Evolutionary conservation across 2,329 filamentous ascomycete species (phyloP), one percentile per base, ranked within the genome.

Genomic region (Cytospora mali): DNA sequence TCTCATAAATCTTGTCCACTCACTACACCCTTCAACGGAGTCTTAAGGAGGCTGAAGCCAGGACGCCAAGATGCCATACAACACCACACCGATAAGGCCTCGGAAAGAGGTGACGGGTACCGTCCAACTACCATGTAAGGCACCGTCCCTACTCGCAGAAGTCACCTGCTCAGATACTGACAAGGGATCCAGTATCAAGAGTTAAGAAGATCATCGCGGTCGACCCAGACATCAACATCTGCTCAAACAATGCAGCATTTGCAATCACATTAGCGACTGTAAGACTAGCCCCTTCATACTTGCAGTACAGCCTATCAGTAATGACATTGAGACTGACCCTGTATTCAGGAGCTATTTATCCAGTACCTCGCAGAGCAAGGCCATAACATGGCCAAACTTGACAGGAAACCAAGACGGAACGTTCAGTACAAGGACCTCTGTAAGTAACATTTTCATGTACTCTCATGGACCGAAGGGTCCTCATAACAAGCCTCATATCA

Each of bases 401-500:
- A 98, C 77, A 86, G 90, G 70, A 98, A 98, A 75, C 94, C 94
- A 6, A 85, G 95, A 62, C 88, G 93, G 65, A 97, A 96, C 72
- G 90, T 99, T 66, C 95, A 98, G 75, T 99, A 99, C 80, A 92
- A 92, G 73, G 95, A 99, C 76, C 84, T 99, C 49, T 89, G 91
- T 93, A 79, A 62, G 82, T 71, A n/a, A 33, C 11, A 18, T 28
- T 1, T 11, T 6, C 21, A 13, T 29, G 16, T 6, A 28, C n/a
- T 42, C n/a, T 2, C 11, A 9, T 25, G 28, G 3, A 14, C 33
- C 28, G 11, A 6, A 23, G 11, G n/a, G 2, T 25, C 29, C 2
- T 6, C n/a, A 31, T 42, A 55, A 55, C 31, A 48, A 25, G 13
- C 16, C 25, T n/a, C n/a, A 13, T 53, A 71, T 55, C 64, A 14